Base-by-base conservation (phyloP, 2,329 filamentous ascomycete species). In the Hysterium pulicare region DNA sequence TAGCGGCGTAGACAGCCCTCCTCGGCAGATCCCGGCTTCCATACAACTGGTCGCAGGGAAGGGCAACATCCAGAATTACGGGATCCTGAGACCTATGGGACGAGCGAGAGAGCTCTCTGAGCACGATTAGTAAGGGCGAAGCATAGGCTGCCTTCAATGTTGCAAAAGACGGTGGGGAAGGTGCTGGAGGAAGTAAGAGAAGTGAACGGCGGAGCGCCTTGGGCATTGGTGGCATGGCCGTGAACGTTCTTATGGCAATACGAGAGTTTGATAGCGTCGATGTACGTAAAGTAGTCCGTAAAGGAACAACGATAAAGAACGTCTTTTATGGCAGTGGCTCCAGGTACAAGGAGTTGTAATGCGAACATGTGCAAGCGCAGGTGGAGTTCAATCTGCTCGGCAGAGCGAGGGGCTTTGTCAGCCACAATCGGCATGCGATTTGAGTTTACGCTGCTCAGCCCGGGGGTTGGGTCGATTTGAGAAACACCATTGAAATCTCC, bases 41-140 rank as follows among this genome's bases (percentile, higher is more conserved):
- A 35, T 74, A 69, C 10, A 90, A 73, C 39, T 84, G 72, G 2
- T 83, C 79, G 36, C 78, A 78, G 2, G 78, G 76, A 28, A 94
- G 64, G 2, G 82, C 86, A 54, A 82, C 71, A 40, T 83, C 78
- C 23, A 83, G 61, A 10, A 74, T 56, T 2, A 64, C 78, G 54
- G 54, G 46, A 44, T 57, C 38, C 38, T 53, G 44, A 13, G 24
- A 28, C 49, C 53, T 52, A 47, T 50, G 36, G 44, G 65, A 46
- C 51, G 64, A 49, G 51, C 53, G 33, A 20, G 64, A 59, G 15
- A 71, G 61, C 50, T 71, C 63, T 39, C 66, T 64, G 30, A 75
- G 54, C 5, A 72, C 70, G 41, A 67, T 56, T 33, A 56, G 55
- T 8, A 75, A 54, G 3, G 71, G 67, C 3, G 71, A 57, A 33